These are phyloP conservation scores for Boletus speciosus DNA, from an alignment of 768 basidiomycete species.

Conservation along the genomic window DNA sequence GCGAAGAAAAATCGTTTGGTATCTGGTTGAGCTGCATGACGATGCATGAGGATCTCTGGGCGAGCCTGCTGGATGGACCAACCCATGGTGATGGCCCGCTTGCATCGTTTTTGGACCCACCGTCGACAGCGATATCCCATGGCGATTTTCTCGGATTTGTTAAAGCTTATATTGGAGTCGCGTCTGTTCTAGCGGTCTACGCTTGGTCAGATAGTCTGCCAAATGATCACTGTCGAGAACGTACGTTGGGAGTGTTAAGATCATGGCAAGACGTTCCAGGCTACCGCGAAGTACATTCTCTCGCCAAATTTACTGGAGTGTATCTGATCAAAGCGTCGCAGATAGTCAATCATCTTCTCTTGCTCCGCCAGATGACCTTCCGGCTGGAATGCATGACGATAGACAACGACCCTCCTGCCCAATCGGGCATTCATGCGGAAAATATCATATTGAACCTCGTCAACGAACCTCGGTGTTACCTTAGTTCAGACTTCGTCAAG, in stretches of 20 bases:
- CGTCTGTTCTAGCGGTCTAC: conserved; percentile 64
- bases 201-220: conserved; percentile 81
- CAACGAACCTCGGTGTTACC: conserved; percentile 55
- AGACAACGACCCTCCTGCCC: conserved; percentile 57
- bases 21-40: conserved; percentile 72
- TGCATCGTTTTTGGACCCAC: conserved; percentile 37
- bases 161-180: conserved; percentile 64
- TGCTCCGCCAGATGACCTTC: conserved; percentile 67
- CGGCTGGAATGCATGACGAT: conserved; percentile 72
- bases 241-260: conserved; percentile 53
- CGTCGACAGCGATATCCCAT: conserved; percentile 35
- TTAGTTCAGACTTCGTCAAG: conserved; percentile 55
- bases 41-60: conserved; percentile 49
- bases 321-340: conserved; percentile 26
- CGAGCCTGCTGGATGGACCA: conserved; percentile 13
- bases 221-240: conserved; percentile 59
- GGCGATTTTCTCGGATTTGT: conserved; percentile 63
- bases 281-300: conserved; percentile 61
- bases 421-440: conserved; percentile 65
- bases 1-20: conserved; percentile 65
- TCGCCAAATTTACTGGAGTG: conserved; percentile 6
- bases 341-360: conserved; percentile 73
- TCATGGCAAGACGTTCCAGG: conserved; percentile 48
- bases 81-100: conserved; percentile 29
- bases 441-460: conserved; percentile 61